phyloP scores from a whole-genome alignment of 2,329 filamentous ascomycete species.

The Sclerotinia subarctica region DNA sequence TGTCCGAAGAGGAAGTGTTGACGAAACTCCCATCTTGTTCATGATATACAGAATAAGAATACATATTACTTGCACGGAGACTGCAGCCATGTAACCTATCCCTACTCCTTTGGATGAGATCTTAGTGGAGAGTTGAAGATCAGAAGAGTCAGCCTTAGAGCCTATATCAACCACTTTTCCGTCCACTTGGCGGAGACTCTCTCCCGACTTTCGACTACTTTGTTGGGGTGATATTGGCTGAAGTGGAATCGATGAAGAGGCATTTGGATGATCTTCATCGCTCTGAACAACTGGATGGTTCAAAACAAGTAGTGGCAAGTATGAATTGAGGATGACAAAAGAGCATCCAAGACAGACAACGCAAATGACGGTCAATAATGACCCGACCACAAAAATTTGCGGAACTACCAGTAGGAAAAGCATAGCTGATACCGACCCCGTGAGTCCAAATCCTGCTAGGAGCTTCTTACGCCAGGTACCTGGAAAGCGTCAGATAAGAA shows the following conservation, averaged over 20 bases:
- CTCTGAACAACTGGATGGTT: slow-evolving; percentile 59
- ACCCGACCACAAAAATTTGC: slow-evolving; percentile 72
- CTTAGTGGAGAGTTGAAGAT: slow-evolving; percentile 77
- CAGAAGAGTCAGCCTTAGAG: slow-evolving; percentile 51
- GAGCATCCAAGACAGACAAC: slow-evolving; percentile 94
- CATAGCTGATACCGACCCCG: slow-evolving; percentile 83
- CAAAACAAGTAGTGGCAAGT: slow-evolving; percentile 83
- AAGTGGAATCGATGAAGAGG: slow-evolving; percentile 24
- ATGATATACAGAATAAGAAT: slow-evolving; percentile 68
- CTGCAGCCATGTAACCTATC: slow-evolving; percentile 83
- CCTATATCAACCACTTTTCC: not conserved
- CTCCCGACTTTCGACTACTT: slow-evolving; percentile 10
- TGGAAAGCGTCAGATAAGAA: slow-evolving; percentile 21
- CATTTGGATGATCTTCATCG: not conserved
- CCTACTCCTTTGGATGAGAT: slow-evolving; percentile 92
- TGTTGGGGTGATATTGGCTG: slow-evolving; percentile 22
- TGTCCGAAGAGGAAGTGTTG: slow-evolving; percentile 80
- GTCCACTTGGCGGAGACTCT: not conserved
- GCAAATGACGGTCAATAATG: slow-evolving; percentile 77
- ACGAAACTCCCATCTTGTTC: slow-evolving; percentile 40
- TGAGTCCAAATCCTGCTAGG: slow-evolving; percentile 75
- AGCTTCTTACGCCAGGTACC: slow-evolving; percentile 78
- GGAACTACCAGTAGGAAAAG: slow-evolving; percentile 76
- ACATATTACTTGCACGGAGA: slow-evolving; percentile 76
- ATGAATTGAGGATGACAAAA: slow-evolving; percentile 92